Evolutionary conservation across 805 yeast species (phyloP), one percentile per base, ranked within the genome.

Genomic region (Torulaspora maleeae): DNA sequence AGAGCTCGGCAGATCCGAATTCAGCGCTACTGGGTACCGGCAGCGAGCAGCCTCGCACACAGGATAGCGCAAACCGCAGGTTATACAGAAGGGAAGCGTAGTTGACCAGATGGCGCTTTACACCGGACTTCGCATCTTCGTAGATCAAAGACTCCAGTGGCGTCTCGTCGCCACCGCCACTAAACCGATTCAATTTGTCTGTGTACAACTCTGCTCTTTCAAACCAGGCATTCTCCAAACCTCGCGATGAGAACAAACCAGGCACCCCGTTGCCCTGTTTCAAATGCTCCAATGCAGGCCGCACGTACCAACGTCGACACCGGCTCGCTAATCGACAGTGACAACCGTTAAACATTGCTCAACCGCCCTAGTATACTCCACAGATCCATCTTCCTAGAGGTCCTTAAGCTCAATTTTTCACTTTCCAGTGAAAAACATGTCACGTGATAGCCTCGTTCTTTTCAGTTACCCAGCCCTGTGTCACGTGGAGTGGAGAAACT

Each of bases 161-260:
- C 29, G 54, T 51, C n/a, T 63, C 54, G 10, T 61, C 58, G 8
- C 53, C 38, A 4, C 52, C 52, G 41, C 53, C 47, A n/a, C 61
- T 58, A 35, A 53, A 53, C 15, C 59, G 56, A 55, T 76, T 75
- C 43, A 79, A 61, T 19, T 67, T 67, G 3, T 62, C 65, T 5
- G 72, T 64, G 41, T 72, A 71, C 7, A 49, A 27, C 3, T 64
- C 61, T 3, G 73, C 68, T 54, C 79, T 71, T 17, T 70, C 66
- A 50, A 65, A 71, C 78, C 82, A 80, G 3, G 77, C 73, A 47
- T 71, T 75, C 11, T 73, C 57, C n/a, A 79, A 56, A 8, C 80
- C 79, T 35, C 68, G 50, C 1, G 69, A 41, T 3, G 79, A 70
- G 45, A 75, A 69, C 3, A 80, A 60, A 2, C 85, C 85, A 1